Evolutionary conservation across 1,284 basidiomycete species (phyloP).

Genomic region (Hemileia vastatrix): DNA sequence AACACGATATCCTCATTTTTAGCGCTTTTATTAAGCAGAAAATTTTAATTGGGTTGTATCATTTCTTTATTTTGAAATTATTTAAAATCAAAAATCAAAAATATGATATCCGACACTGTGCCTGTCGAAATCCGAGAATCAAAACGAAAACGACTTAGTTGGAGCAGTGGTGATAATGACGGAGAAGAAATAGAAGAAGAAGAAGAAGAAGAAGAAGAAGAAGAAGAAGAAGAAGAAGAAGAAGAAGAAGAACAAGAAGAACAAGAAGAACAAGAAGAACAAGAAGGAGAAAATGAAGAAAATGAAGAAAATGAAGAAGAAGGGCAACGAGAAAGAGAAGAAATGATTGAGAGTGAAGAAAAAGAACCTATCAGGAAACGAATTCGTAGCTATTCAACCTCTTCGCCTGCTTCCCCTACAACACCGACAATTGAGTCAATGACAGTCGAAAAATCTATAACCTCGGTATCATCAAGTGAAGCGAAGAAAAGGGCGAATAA

Average conservation of each 20-base stretch:
- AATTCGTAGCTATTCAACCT: no score
- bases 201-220: neutral
- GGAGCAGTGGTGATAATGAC: neutral
- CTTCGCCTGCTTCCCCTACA: no score
- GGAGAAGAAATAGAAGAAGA: neutral
- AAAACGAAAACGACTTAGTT: neutral
- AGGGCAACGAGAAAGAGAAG: neutral
- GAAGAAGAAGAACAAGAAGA: neutral
- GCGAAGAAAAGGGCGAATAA: no score
- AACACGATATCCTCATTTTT: neutral
- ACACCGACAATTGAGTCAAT: no score
- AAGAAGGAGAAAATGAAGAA: neutral
- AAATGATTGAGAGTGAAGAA: neutral
- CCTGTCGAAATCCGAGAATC: neutral
- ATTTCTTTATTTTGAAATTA: neutral
- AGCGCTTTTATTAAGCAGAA: neutral
- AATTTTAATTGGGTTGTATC: neutral
- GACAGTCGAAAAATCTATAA: no score
- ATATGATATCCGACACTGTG: neutral
- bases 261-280: neutral
- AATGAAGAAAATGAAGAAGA: neutral
- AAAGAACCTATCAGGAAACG: neutral
- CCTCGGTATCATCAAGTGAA: no score
- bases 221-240: neutral
- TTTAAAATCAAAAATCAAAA: neutral